Base-by-base conservation (phyloP, 768 basidiomycete species). In the Auriculariales sp. region DNA sequence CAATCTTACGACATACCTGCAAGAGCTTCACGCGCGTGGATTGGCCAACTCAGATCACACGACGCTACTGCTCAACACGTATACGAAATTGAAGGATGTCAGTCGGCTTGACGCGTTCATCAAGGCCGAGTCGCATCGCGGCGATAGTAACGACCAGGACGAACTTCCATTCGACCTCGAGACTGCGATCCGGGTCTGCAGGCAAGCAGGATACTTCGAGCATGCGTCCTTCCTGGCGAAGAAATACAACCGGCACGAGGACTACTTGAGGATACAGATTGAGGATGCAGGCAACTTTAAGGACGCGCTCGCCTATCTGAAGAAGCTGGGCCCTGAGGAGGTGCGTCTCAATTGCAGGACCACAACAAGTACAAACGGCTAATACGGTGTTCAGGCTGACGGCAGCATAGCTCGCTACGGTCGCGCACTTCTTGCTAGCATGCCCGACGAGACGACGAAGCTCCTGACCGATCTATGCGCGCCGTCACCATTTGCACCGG, bases 31-130 rank as follows among this genome's bases (percentile, higher is more conserved):
- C 60, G 73, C 86, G 1, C 72, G 82, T 1, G 84, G 87, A 0
- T 78, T 94, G 4, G 94, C 95, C 27, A 98, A 94, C 58, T 79
- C 90, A 0, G 93, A 98, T 58, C 94, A 97, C 59, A 99, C 95
- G 0, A 98, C 95, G 0, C 79, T 99, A 6, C 75, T 99, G 3
- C 77, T 99, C 24, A 98, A 98, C 61, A 92, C 93, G 4, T 98
- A 95, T 65, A 95, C 95, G 47, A 98, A 98, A 61, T 81, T 95
- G 19, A 89, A 91, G 53, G 95, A 99, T 57, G 80, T 91, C 14
- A 64, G 78, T 2, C 80, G 91, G 11, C 75, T 98, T 1, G 90
- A 97, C 57, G 78, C 72, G 52, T 99, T 99, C 64, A 87, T 99
- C 67, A 89, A 86, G 63, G 81, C 88, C 2, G 89, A 91, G 60